These are phyloP conservation scores for Trametes versicolor DNA, from an alignment of 1,284 basidiomycete genomes.

Conservation along the genomic window DNA sequence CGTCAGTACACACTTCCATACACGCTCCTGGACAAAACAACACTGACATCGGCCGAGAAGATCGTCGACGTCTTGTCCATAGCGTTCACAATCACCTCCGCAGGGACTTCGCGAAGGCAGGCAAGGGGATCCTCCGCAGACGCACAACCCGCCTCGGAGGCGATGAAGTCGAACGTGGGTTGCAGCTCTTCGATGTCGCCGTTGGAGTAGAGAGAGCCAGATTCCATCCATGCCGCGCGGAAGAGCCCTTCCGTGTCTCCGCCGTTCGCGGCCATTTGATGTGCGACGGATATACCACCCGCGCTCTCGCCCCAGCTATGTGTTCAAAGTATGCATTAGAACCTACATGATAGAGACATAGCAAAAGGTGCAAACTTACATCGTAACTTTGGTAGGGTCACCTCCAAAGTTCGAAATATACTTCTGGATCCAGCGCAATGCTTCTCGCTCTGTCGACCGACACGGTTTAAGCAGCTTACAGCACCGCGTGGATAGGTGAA, in stretches of 20 bases:
- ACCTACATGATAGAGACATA: not conserved
- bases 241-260: conserved; percentile 48
- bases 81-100: conserved; percentile 43
- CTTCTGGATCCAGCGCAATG: conserved; percentile 65
- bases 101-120: conserved; percentile 52
- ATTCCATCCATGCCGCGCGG: conserved; percentile 50
- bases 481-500: not conserved
- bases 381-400: conserved; percentile 49
- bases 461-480: too few relatives aligned
- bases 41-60: conserved; percentile 26
- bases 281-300: conserved; percentile 47
- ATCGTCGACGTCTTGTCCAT: conserved; percentile 44
- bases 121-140: conserved; percentile 47
- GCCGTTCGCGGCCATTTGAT: conserved; percentile 47
- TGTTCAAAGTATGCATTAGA: conserved; percentile 28
- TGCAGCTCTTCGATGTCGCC: conserved; percentile 46
- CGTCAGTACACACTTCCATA: not conserved
- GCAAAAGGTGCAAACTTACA: conserved; percentile 27
- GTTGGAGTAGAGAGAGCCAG: conserved; percentile 47
- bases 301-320: conserved; percentile 55
- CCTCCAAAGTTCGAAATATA: conserved; percentile 56
- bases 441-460: conserved; percentile 38
- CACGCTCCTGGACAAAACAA: not conserved
- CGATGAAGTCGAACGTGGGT: conserved; percentile 47
- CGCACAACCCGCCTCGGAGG: conserved; percentile 45